phyloP scores from a whole-genome alignment of 2,329 filamentous ascomycete genomes.

The Trichoderma sp. region DNA sequence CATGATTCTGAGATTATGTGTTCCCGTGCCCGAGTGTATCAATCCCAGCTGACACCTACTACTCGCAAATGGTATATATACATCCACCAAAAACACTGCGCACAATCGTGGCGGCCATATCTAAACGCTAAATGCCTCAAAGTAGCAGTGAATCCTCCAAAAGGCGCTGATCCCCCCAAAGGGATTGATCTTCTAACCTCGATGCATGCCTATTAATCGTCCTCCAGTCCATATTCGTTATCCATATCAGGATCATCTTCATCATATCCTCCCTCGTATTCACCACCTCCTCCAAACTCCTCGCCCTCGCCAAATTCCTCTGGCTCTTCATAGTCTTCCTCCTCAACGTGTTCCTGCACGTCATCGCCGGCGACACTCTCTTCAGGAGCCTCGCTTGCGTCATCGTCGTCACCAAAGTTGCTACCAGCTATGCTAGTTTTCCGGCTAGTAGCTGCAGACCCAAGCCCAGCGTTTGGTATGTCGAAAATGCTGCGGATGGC shows the following conservation, averaged over 20 bases:
- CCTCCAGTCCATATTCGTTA: slow-evolving; percentile 35
- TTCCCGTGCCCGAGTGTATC: neutral
- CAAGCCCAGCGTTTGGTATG: slow-evolving; percentile 43
- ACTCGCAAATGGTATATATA: neutral
- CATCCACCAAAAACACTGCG: neutral
- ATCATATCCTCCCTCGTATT: slow-evolving; percentile 35
- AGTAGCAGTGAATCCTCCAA: neutral
- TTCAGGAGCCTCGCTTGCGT: slow-evolving; percentile 34
- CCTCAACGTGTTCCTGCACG: slow-evolving; percentile 34
- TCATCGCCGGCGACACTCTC: slow-evolving; percentile 38
- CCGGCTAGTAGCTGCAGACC: slow-evolving; percentile 49
- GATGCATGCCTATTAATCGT: slow-evolving; percentile 19
- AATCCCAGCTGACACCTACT: neutral
- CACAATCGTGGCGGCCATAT: neutral
- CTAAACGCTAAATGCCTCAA: neutral
- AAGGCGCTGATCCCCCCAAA: neutral
- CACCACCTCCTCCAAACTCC: slow-evolving; percentile 34
- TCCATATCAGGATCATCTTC: slow-evolving; percentile 39
- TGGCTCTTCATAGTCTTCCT: slow-evolving; percentile 38
- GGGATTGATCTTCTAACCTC: neutral
- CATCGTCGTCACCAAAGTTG: slow-evolving; percentile 35
- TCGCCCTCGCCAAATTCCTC: slow-evolving; percentile 31
- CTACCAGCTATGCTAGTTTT: slow-evolving; percentile 40
- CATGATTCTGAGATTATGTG: neutral
- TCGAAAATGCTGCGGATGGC: slow-evolving; percentile 58